Evolutionary conservation across 208 protist species (phyloP).

Genomic region (Leptomonas seymouri): DNA sequence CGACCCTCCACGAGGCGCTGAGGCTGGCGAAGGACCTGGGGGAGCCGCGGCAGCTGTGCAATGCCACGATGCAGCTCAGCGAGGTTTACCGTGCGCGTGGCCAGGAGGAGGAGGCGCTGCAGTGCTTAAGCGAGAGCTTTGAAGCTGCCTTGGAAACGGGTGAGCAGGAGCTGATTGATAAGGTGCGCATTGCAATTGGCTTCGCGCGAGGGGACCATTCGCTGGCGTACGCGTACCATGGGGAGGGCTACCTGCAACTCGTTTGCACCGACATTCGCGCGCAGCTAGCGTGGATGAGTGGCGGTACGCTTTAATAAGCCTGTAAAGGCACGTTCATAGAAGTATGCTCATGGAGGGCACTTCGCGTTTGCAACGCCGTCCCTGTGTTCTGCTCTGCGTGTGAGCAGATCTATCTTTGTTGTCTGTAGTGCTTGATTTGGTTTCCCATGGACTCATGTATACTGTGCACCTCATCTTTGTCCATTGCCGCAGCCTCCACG

Average conservation of each 20-base stretch:
- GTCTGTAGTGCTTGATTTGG: background rate
- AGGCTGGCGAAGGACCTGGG: conserved; percentile 67
- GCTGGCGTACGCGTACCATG: conserved; percentile 66
- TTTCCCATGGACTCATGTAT: background rate
- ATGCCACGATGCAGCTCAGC: conserved; percentile 83
- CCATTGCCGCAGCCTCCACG: no score
- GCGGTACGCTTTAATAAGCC: conserved; percentile 53
- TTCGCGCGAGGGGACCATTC: conserved; percentile 84
- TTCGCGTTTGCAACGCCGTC: no score
- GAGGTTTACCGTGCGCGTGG: conserved; percentile 61
- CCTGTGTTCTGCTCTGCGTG: background rate
- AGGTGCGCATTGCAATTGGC: conserved; percentile 79
- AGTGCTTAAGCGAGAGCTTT: conserved; percentile 82
- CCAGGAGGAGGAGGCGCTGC: conserved; percentile 60
- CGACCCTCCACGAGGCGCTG: conserved; percentile 69
- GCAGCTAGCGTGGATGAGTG: conserved; percentile 90
- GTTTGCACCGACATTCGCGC: conserved; percentile 78
- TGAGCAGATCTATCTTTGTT: no score
- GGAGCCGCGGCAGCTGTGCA: conserved; percentile 66
- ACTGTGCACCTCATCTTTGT: no score
- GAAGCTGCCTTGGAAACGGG: conserved; percentile 57
- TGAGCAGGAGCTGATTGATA: conserved; percentile 73
- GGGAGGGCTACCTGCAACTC: conserved; percentile 78
- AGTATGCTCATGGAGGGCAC: background rate
- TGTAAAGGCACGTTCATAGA: background rate